Conservation (phyloP, 2,329 filamentous ascomycete species). For the Aspergillus udagawae region DNA sequence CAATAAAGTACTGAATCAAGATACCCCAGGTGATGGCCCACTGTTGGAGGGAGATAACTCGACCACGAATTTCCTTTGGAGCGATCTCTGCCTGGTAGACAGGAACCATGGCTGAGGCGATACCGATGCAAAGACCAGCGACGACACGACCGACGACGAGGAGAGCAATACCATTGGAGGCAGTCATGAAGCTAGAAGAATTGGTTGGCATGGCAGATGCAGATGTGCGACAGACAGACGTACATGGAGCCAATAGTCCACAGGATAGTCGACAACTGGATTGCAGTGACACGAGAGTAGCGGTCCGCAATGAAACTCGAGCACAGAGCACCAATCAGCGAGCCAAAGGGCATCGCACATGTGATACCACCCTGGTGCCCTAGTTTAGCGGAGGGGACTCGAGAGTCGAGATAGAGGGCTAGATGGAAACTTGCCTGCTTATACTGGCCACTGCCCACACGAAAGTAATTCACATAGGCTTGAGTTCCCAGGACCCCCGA, state of each 20-base stretch:
- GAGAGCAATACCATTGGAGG: conserved; percentile 64
- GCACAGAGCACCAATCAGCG: conserved; percentile 42
- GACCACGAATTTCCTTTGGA: conserved; percentile 50
- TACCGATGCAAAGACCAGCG: conserved; percentile 68
- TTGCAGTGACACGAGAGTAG: conserved; percentile 47
- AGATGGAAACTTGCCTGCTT: conserved; percentile 10
- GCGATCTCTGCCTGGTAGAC: conserved; percentile 67
- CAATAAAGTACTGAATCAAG: conserved; percentile 61
- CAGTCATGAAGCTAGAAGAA: conserved; percentile 51
- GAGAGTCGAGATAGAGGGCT: not conserved
- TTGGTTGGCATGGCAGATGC: conserved; percentile 13
- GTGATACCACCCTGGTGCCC: conserved; percentile 36
- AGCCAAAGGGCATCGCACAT: conserved; percentile 36
- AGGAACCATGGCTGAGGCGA: conserved; percentile 66
- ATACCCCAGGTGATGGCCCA: conserved; percentile 70
- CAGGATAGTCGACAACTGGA: conserved; percentile 49
- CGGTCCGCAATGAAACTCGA: conserved; percentile 52
- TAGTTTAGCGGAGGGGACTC: not conserved
- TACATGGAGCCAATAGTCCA: conserved; percentile 35
- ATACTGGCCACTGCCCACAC: conserved; percentile 14
- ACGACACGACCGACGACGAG: conserved; percentile 66
- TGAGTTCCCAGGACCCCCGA: conserved; percentile 15
- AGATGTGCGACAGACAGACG: not conserved
- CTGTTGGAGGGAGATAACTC: conserved; percentile 67
- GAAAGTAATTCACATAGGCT: conserved; percentile 18